phyloP scores from a whole-genome alignment of 352 stramenopile genomes.

The Phytophthora vignae region DNA sequence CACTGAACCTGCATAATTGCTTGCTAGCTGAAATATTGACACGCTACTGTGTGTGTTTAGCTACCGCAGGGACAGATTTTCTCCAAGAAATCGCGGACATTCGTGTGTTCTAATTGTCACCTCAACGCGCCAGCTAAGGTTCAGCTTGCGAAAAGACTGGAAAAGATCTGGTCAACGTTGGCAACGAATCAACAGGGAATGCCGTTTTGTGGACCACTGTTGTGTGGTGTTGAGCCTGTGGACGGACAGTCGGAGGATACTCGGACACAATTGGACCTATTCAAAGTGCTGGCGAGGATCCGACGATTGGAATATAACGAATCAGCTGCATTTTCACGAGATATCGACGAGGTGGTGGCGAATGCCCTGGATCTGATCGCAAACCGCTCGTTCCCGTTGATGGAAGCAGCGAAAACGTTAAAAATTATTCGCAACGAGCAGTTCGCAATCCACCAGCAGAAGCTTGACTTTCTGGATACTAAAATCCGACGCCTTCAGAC shows the following conservation, averaged over 20 bases:
- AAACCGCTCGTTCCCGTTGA: slow-evolving; percentile 64
- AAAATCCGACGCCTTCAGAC: slow-evolving; percentile 65
- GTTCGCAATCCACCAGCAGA: slow-evolving; percentile 70
- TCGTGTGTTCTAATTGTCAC: slow-evolving; percentile 78
- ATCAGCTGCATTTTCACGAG: slow-evolving; percentile 62
- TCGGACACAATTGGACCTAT: slow-evolving; percentile 61
- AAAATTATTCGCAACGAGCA: slow-evolving; percentile 84
- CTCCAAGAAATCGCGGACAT: slow-evolving; percentile 71
- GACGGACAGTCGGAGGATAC: slow-evolving; percentile 28
- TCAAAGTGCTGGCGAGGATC: slow-evolving; percentile 78
- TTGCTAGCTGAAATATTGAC: slow-evolving; percentile 7
- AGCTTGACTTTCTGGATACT: slow-evolving; percentile 65
- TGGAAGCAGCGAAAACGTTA: slow-evolving; percentile 74
- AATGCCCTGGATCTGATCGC: slow-evolving; percentile 71
- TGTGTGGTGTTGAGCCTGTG: slow-evolving; percentile 63
- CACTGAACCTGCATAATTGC: neutral
- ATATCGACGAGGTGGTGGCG: slow-evolving; percentile 72
- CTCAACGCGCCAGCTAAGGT: slow-evolving; percentile 65
- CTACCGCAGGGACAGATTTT: slow-evolving; percentile 68
- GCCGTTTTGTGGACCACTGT: slow-evolving; percentile 80
- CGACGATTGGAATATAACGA: slow-evolving; percentile 76
- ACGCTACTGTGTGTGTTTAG: slow-evolving; percentile 37
- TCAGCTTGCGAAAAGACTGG: slow-evolving; percentile 77
- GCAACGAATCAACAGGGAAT: slow-evolving; percentile 88
- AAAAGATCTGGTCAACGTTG: slow-evolving; percentile 87